phyloP scores from a whole-genome alignment of 192 early-diverging fungal genomes.

The Geranomyces michiganensis region DNA sequence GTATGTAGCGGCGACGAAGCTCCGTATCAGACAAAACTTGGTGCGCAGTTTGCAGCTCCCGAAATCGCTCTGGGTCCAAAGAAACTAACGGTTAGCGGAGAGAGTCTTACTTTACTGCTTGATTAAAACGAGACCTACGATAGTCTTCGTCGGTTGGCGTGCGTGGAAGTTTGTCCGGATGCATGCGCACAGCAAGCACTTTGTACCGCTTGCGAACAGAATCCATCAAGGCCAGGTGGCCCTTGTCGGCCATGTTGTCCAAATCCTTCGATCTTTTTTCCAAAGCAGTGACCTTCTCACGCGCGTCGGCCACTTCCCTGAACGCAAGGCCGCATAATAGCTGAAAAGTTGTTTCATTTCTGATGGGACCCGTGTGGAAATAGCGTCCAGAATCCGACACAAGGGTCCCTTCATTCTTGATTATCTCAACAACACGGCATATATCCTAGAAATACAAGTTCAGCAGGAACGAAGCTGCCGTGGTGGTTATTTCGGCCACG shows the following conservation, averaged over 20 bases:
- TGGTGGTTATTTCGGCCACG: no score
- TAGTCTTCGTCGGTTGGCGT: constrained; percentile 37
- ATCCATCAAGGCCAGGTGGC: constrained; percentile 28
- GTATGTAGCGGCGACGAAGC: constrained; percentile 35
- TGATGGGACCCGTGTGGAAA: constrained; percentile 27
- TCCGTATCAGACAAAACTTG: constrained; percentile 35
- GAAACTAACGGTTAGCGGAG: no score
- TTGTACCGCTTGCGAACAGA: constrained; percentile 30
- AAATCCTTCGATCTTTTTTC: constrained; percentile 24
- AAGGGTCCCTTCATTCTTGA: constrained; percentile 30
- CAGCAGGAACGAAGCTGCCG: not conserved
- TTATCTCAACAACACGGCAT: constrained; percentile 28
- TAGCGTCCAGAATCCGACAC: constrained; percentile 25
- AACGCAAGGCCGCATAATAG: constrained; percentile 33
- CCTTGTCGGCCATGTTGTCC: constrained; percentile 13
- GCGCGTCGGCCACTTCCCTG: constrained; percentile 24
- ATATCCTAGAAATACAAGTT: constrained; percentile 16
- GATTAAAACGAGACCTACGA: constrained; percentile 2
- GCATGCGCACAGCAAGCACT: constrained; percentile 23
- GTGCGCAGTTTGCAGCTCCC: constrained; percentile 36
- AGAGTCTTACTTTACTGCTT: no score
- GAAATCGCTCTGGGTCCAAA: constrained; percentile 27
- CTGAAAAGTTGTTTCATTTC: constrained; percentile 35
- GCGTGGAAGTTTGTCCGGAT: constrained; percentile 32
- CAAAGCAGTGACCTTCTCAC: constrained; percentile 26